Evolutionary conservation across 768 basidiomycete species (phyloP).

Genomic region (Albatrellus ellisii): DNA sequence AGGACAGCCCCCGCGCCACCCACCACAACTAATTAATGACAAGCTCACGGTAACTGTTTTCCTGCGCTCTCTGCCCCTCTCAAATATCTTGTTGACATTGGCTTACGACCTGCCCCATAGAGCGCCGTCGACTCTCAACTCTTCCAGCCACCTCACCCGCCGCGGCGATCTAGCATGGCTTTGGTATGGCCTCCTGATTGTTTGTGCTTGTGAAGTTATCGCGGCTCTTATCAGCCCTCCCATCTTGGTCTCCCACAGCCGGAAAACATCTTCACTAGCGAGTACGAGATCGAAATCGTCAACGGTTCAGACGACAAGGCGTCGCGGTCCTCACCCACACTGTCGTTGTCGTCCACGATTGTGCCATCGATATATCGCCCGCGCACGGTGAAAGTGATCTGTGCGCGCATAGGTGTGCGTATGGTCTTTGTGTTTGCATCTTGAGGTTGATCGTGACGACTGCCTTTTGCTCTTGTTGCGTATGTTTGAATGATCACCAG

Average conservation of each 20-base stretch:
- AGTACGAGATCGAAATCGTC: constrained; percentile 12
- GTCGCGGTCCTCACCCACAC: constrained; percentile 2
- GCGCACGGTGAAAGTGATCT: neutral
- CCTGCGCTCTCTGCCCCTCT: neutral
- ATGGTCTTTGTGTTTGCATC: neutral
- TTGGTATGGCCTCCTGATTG: constrained; percentile 9
- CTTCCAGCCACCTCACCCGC: constrained; percentile 5
- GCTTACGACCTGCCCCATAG: neutral
- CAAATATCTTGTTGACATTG: neutral
- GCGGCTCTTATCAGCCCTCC: neutral
- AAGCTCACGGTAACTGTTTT: constrained; percentile 9
- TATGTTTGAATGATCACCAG: constrained; percentile 1
- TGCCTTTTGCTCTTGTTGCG: too few relatives aligned
- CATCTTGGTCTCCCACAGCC: constrained; percentile 6
- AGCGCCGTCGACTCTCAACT: constrained; percentile 13
- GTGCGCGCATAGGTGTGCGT: constrained; percentile 6
- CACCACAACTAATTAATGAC: constrained; percentile 11
- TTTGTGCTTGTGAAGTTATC: neutral
- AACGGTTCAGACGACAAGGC: constrained; percentile 3
- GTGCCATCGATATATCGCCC: neutral
- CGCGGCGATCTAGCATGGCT: constrained; percentile 12
- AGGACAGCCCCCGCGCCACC: constrained; percentile 11
- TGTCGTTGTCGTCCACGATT: neutral
- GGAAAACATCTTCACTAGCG: constrained; percentile 10
- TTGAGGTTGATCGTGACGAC: neutral